Conservation (phyloP, 176 grass and related monocot species). For the Eragrostis curvula region DNA sequence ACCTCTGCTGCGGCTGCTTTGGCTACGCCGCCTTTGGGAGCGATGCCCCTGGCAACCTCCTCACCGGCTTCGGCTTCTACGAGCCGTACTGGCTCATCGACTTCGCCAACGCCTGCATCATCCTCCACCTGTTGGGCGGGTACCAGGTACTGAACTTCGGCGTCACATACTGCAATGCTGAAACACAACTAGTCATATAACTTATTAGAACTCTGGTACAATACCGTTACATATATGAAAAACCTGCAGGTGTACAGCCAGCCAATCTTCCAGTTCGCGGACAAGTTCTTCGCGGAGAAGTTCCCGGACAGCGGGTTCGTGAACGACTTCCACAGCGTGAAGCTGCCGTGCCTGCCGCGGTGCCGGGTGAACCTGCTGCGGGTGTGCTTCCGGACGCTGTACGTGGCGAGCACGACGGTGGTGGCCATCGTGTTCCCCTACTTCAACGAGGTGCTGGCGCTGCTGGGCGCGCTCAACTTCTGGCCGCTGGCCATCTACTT, state of each 20-base stretch:
- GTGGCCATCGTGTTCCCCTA: conserved; percentile 68
- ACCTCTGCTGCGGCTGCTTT: conserved; percentile 88
- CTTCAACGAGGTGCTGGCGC: conserved; percentile 83
- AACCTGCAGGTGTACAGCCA: conserved; percentile 69
- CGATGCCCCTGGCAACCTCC: conserved; percentile 76
- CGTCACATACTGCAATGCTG: neutral
- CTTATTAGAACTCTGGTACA: too few species aligned
- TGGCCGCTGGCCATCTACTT: conserved; percentile 88
- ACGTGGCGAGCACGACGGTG: conserved; percentile 66
- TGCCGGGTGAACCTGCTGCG: conserved; percentile 65
- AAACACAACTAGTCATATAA: neutral
- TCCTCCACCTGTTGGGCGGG: conserved; percentile 72
- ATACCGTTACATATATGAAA: neutral
- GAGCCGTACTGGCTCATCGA: conserved; percentile 81
- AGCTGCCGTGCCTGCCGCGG: conserved; percentile 42
- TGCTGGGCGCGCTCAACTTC: conserved; percentile 72
- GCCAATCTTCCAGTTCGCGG: conserved; percentile 67
- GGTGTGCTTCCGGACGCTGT: conserved; percentile 65
- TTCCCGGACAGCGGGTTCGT: conserved; percentile 62
- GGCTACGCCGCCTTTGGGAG: conserved; percentile 81
- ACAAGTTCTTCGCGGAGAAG: conserved; percentile 54
- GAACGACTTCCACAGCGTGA: conserved; percentile 63
- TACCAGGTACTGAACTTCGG: conserved; percentile 51
- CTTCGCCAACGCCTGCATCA: conserved; percentile 82
- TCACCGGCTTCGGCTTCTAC: conserved; percentile 80